Base-by-base conservation (phyloP, 192 early-diverging fungal species). In the Thamnidium elegans region DNA sequence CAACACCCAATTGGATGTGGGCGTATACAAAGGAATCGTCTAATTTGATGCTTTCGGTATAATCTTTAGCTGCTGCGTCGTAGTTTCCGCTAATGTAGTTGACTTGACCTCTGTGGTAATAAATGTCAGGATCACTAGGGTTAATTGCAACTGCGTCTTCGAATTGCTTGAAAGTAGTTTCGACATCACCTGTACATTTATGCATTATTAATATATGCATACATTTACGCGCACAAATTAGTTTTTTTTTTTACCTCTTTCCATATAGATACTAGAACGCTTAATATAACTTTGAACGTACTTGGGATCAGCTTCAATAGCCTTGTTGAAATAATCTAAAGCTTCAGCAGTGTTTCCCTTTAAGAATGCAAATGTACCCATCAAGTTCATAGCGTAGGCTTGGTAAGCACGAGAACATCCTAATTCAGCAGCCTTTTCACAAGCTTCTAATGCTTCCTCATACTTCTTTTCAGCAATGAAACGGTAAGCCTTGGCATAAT, bases 1-100 rank as follows among this genome's bases (percentile, higher is more conserved):
- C 84, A 45, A 98, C 93, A 44, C 89, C 96, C 34, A 96, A 76
- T 80, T 99, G 97, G 62, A 99, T 96, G 68, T 96, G 88, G 7
- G 92, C 88, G 66, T 91, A 96, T 3, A 98, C 89, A 69, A 93
- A 93, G 21, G 80, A 78, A 19, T 78, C 76, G 67, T 98, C 92
- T 26, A 97, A 81, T 54, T 84, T 77, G 42, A 94, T 82, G 20
- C 86, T 87, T 48, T 90, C 84, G 55, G 77, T 78, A 73, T 97
- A 99, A 69, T 98, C 93, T 31, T 87, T 84, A 51, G 92, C 81
- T 19, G 95, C 95, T 9, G 81, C 82, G 14, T 78, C 76, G 65
- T 90, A 89, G 63, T 96, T 86, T 51, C 84, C 84, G 65, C 87
- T 93, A 52, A 98, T 84, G 68, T 96, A 96, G 66, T 84, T 78